These are phyloP conservation scores for Metschnikowia baotianmanensis DNA, from an alignment of 805 yeast species.

Conservation along the genomic window DNA sequence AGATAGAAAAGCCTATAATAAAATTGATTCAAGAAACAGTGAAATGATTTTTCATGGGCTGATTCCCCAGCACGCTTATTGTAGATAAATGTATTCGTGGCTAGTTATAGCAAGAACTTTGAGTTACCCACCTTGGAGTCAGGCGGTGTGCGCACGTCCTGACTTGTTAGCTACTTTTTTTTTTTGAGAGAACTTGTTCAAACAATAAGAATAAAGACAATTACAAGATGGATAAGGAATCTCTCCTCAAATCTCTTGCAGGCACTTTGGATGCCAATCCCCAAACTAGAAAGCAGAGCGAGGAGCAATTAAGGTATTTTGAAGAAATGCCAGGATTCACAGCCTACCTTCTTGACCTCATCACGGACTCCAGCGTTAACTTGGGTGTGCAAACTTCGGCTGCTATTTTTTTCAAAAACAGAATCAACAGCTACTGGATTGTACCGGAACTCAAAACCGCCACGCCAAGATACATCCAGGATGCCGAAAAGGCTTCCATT, in stretches of 20 bases:
- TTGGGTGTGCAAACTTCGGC: constrained; percentile 45
- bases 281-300: constrained; percentile 51
- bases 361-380: constrained; percentile 42
- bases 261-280: constrained; percentile 55
- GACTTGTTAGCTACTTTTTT: not conserved
- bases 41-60: too few species aligned
- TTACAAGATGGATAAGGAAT: constrained; percentile 45
- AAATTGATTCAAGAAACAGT: too few species aligned
- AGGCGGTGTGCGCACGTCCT: constrained; percentile 13
- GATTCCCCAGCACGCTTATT: too few species aligned
- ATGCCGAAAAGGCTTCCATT: constrained; percentile 34
- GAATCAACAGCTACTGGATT: constrained; percentile 39
- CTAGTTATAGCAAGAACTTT: too few species aligned
- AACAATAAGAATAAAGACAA: not conserved
- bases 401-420: constrained; percentile 44
- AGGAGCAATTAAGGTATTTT: constrained; percentile 46
- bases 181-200: not conserved
- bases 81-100: too few species aligned
- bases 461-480: constrained; percentile 25
- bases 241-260: constrained; percentile 48
- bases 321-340: constrained; percentile 61
- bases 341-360: constrained; percentile 49
- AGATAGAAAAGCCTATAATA: too few species aligned
- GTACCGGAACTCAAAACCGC: constrained; percentile 32
- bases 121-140: not conserved